Base-by-base conservation (phyloP, 2,329 filamentous ascomycete genomes). In the Fusarium oligoseptatum region DNA sequence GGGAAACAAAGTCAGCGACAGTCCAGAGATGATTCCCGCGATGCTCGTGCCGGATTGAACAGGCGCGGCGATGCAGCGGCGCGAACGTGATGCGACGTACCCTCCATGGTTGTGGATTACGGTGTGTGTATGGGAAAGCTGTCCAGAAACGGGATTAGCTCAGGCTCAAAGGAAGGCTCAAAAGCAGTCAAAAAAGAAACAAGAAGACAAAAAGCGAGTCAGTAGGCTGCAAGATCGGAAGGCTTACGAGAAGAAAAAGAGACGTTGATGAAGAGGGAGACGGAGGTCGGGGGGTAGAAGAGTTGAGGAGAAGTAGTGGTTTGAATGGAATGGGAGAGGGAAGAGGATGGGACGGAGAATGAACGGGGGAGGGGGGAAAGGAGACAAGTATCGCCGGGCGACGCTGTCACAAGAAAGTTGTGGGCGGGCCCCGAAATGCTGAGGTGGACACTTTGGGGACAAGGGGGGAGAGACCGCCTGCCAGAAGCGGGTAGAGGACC, bases 71-170 rank as follows among this genome's bases (percentile, higher is more conserved):
- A 76, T 76, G 77, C 77, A 76, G 71, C 68, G 64, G 66, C 64
- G 76, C 72, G 78, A 55, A 77, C 75, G 66, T 79, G 76, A 79
- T 78, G 73, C 77, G 78, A 78, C 85, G 79, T 87, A 88, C 86
- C 86, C 85, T 88, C 88, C 88, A 90, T 90, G 83, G 83, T 87
- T 86, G 84, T 83, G 83, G 85, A 85, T 88, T 81, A 79, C 74
- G 77, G 73, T 78, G 78, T 77, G 73, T 71, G 70, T 75, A 76
- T 76, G 73, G 64, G 80, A 79, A 81, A 79, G 77, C 80, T 82
- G 77, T 79, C 77, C 77, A 78, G 77, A 78, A 78, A 79, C 75
- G 77, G 77, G 76, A 78, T 79, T 79, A 79, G 77, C 74, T 69
- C 67, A 48, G 68, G 73, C 62, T 64, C 66, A 68, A 69, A 70